Base-by-base conservation (phyloP, 176 grass and related monocot species). In the Metroxylon sagu region DNA sequence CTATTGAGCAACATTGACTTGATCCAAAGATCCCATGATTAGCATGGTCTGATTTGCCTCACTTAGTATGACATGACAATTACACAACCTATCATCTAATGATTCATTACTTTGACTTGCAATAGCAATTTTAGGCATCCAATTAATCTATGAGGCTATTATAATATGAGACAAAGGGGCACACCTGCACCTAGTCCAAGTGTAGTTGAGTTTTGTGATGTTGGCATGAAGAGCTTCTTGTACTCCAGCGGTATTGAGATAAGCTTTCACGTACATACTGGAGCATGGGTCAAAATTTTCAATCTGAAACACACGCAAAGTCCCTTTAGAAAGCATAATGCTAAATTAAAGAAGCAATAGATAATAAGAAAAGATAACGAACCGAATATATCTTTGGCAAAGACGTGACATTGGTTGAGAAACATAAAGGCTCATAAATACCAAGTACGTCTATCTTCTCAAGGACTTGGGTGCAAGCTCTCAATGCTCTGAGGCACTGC, bases 151-250 rank as follows among this genome's bases (percentile, higher is more conserved):
- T 23, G 1, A 23, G 21, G 21, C 0, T 23, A 23, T 23, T 23
- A 23, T 23, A 23, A 23, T 23, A 1, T 23, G 21, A 23, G 21
- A 23, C 0, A 23, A 23, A 58, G 25, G 53, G 50, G 16, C 29
- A 54, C 82, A 89, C 90, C 90, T 95, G 80, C 90, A 95, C 19
- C 59, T 7, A 0, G 83, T 84, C 90, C 90, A 95, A 4, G 57
- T 26, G 57, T 95, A 63, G 14, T 64, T 65, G 56, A 95, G 83
- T n/a, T 71, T 79, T 6, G 85, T 89, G 54, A 84, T 66, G 66
- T 95, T 95, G 0, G 90, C 90, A 77, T 95, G 90, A 19, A 95
- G 66, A n/a, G 86, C 90, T 74, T 54, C 67, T 26, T 95, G 90
- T 27, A 95, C 90, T 27, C 60, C 74, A 2, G 77, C 80, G 64